Base-by-base conservation (phyloP, 2,329 filamentous ascomycete genomes). In the Aspergillus uvarum region DNA sequence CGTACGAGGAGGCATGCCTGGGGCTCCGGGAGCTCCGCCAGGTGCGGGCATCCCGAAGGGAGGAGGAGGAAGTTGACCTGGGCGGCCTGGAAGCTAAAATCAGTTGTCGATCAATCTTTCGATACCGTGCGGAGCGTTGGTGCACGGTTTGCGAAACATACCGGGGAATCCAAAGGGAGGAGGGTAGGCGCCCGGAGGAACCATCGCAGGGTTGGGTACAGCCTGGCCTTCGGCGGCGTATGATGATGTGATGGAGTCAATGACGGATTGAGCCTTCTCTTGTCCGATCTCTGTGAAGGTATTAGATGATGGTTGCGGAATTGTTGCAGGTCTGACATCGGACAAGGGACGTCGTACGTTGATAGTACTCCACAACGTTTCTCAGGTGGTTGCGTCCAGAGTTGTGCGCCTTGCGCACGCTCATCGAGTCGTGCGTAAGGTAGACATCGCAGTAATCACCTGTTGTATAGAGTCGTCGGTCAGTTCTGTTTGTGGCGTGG, bases 381-480 rank as follows among this genome's bases (percentile, higher is more conserved):
- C 95, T 91, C 64, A 99, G 81, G 75, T 99, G 95, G 81, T 99
- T 99, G 71, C 94, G 88, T 64, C 95, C 95, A 75, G 87, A 90
- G 83, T 99, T 99, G 80, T 99, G 95, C 53, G 95, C 95, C 82
- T 98, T 98, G 71, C 95, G 93, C 79, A 99, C 95, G 80, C 92
- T 96, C 94, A 98, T 98, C 50, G 92, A 96, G 84, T 99, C 95
- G 85, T 99, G 95, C 68, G 95, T 99, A 70, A 99, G 90, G 85
- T 99, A 99, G 78, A 99, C 95, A 89, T 99, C 95, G 86, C 95
- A 99, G 80, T 99, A 99, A 79, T 99, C 95, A 84, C 93, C 79
- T 83, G 44, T 52, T 14, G 1, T 48, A 51, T 42, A 55, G 50
- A 58, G 62, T 58, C 10, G 56, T 58, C 22, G 58, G 61, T 56